Conservation (phyloP, 2,329 filamentous ascomycete species). For the Xylaria sp. region DNA sequence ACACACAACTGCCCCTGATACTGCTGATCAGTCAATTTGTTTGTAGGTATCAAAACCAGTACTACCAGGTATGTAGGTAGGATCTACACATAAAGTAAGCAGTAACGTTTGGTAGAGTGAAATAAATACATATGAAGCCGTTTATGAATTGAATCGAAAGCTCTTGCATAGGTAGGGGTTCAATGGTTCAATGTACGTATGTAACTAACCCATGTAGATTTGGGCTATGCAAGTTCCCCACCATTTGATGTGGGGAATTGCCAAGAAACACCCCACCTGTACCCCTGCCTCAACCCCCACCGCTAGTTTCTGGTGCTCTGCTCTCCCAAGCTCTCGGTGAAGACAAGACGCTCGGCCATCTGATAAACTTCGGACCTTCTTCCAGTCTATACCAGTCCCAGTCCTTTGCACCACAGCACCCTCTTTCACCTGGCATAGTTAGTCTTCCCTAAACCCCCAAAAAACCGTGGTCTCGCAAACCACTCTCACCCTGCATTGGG, state of each 20-base stretch:
- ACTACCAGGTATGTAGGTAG: too few relatives aligned
- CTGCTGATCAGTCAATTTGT: too few relatives aligned
- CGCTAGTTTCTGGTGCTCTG: conserved; percentile 23
- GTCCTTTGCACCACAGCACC: neutral
- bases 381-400: neutral
- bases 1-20: too few relatives aligned
- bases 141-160: too few relatives aligned
- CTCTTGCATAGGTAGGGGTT: too few relatives aligned
- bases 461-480: neutral
- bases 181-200: too few relatives aligned
- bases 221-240: too few relatives aligned
- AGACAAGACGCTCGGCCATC: neutral
- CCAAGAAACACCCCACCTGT: neutral
- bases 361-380: conserved; percentile 4
- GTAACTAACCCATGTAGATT: too few relatives aligned
- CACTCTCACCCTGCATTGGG: neutral
- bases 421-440: neutral
- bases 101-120: too few relatives aligned
- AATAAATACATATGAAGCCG: too few relatives aligned
- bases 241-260: neutral
- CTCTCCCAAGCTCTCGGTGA: neutral
- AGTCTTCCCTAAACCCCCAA: neutral
- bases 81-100: too few relatives aligned
- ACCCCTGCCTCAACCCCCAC: conserved; percentile 10
- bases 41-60: too few relatives aligned